Evolutionary conservation across 2,329 filamentous ascomycete species (phyloP).

Genomic region (Coleophoma eucalyptorum): DNA sequence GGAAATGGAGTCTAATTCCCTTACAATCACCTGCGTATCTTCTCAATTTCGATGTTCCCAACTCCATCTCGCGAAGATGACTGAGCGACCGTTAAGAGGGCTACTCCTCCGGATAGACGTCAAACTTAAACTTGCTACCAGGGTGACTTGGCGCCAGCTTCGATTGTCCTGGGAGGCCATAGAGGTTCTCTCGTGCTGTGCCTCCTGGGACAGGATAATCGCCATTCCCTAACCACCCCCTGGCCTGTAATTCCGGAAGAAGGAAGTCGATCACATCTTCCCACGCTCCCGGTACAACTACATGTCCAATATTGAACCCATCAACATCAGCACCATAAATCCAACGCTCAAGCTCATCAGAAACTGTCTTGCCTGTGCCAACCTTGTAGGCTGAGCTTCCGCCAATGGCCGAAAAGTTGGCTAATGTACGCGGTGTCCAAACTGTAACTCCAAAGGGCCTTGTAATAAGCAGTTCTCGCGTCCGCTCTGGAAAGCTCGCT

Average conservation of each 20-base stretch:
- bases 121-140: neutral
- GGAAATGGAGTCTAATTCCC: too few relatives aligned
- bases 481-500: slow-evolving; percentile 32
- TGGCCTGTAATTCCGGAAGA: slow-evolving; percentile 54
- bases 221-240: slow-evolving; percentile 49
- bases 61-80: too few relatives aligned
- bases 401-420: slow-evolving; percentile 62
- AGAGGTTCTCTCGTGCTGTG: slow-evolving; percentile 57
- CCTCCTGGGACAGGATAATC: slow-evolving; percentile 48
- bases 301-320: slow-evolving; percentile 70
- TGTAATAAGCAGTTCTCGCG: slow-evolving; percentile 46
- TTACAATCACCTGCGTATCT: too few relatives aligned
- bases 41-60: too few relatives aligned
- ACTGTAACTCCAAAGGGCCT: slow-evolving; percentile 53
- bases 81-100: too few relatives aligned
- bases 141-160: slow-evolving; percentile 44
- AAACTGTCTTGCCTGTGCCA: slow-evolving; percentile 60
- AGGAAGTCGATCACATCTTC: slow-evolving; percentile 61
- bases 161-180: slow-evolving; percentile 42
- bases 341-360: slow-evolving; percentile 64
- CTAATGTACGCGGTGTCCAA: slow-evolving; percentile 69
- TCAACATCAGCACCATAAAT: slow-evolving; percentile 65
- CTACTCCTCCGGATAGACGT: slow-evolving; percentile 1
- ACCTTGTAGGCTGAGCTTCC: slow-evolving; percentile 62
- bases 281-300: slow-evolving; percentile 62